Percentiles rank a stretch among this genome's conserved stretches.
These are phyloP conservation scores for Ziziphus jujuba DNA, from an alignment of 306 rosid genomes.

Conservation along the genomic window DNA sequence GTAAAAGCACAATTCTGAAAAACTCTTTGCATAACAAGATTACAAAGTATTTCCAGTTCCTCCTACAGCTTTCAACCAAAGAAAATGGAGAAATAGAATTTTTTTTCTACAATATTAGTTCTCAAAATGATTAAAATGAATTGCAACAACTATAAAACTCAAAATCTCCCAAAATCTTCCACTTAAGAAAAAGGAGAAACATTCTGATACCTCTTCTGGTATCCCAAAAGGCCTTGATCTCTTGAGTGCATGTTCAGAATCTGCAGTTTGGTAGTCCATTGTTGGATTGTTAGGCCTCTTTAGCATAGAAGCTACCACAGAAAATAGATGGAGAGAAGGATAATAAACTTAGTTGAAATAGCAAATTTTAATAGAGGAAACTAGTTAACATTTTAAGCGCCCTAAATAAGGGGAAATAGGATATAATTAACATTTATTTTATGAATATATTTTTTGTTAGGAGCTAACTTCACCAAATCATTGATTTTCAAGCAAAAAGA, in stretches of 20 bases:
- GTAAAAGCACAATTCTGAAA: neutral
- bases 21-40: neutral
- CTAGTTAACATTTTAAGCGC: no score
- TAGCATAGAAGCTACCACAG: constrained; percentile 14
- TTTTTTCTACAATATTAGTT: no score
- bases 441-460: no score
- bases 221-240: constrained; percentile 69
- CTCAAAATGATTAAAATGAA: no score
- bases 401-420: neutral
- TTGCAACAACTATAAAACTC: neutral
- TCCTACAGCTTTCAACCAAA: neutral
- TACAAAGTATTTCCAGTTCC: neutral
- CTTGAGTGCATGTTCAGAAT: constrained; percentile 61
- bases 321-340: constrained; percentile 3
- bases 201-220: constrained; percentile 54
- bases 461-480: no score
- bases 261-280: constrained; percentile 60
- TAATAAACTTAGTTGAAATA: neutral
- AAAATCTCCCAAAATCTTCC: neutral
- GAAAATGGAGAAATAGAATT: no score
- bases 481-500: no score
- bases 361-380: neutral
- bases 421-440: no score
- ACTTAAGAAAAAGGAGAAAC: neutral
- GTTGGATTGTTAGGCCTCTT: constrained; percentile 65